Base-by-base conservation (phyloP, 2,329 filamentous ascomycete genomes). In the Thermothelomyces thermophilus region DNA sequence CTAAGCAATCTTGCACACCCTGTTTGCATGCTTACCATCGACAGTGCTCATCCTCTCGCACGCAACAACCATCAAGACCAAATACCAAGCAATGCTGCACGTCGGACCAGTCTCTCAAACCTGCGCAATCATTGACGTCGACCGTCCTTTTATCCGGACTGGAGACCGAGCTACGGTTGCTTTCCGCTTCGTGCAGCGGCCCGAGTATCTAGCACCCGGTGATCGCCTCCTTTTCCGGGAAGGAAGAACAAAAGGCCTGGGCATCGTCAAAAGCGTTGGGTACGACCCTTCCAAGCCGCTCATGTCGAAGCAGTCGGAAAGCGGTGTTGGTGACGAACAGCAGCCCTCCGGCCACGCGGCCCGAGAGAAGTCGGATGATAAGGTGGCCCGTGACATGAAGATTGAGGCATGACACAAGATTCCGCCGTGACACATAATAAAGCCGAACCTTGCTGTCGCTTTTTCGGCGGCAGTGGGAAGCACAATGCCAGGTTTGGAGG, bases 61-160 rank as follows among this genome's bases (percentile, higher is more conserved):
- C 63, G 90, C 91, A 0, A 98, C 93, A 0, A 98, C 93, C 37
- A 98, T 98, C 68, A 93, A 95, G 68, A 89, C 84, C 0, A 91
- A 90, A 62, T 98, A 98, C 59, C 93, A 98, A 71, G 93, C 93
- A 0, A 98, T 97, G 90, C 77, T 98, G 19, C 93, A 98, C 61
- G 90, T 98, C 4, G 93, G 93, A 0, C 87, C 93, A 0, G 87
- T 98, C 37, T 89, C 86, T 35, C 93, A 98, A 70, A 98, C 93
- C 0, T 98, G 93, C 64, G 84, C 90, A 10, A 96, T 98, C 64
- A 95, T 98, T 62, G 93, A 96, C 63, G 93, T 98, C 58, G 93
- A 98, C 65, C 83, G 91, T n/a, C 86, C 87, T 22, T 93, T 90
- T 62, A 96, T 98, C 57, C 82, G 93, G 7, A 96, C 91, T 0